phyloP scores from a whole-genome alignment of 164 flowering plant species.

The Stephania cephalantha region DNA sequence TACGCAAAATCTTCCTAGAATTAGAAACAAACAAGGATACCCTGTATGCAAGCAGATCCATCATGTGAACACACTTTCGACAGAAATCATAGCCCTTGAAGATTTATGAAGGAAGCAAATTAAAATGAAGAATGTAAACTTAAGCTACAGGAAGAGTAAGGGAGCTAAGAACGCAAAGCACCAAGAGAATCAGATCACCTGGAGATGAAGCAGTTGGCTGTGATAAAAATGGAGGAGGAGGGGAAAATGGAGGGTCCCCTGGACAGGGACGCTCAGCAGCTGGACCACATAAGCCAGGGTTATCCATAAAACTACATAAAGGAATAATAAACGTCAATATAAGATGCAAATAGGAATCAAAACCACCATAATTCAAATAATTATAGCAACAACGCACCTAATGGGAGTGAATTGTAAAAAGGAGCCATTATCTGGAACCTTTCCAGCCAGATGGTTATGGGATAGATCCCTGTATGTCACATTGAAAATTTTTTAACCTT shows the following conservation, averaged over 20 bases:
- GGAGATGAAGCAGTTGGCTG: conserved; percentile 56
- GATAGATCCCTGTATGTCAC: conserved; percentile 53
- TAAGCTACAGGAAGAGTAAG: neutral
- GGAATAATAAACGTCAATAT: neutral
- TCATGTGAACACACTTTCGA: neutral
- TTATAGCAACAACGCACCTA: conserved; percentile 31
- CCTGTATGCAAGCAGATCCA: neutral
- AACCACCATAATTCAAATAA: neutral
- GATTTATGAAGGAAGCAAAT: neutral
- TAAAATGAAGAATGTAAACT: neutral
- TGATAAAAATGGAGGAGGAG: conserved; percentile 91
- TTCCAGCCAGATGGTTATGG: conserved; percentile 44
- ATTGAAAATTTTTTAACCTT: neutral
- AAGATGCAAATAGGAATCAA: neutral
- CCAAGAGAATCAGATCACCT: conserved; percentile 32
- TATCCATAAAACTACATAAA: conserved; percentile 73
- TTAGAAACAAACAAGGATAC: too few relatives aligned
- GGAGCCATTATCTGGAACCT: conserved; percentile 61
- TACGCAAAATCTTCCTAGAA: neutral
- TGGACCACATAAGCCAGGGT: conserved; percentile 42
- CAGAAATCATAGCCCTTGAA: neutral
- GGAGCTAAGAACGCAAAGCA: neutral
- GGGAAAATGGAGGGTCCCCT: conserved; percentile 94
- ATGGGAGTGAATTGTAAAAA: conserved; percentile 61
- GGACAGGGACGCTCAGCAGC: conserved; percentile 53